Conservation (phyloP, 1,284 basidiomycete species). For the Hymenochaete sp. region DNA sequence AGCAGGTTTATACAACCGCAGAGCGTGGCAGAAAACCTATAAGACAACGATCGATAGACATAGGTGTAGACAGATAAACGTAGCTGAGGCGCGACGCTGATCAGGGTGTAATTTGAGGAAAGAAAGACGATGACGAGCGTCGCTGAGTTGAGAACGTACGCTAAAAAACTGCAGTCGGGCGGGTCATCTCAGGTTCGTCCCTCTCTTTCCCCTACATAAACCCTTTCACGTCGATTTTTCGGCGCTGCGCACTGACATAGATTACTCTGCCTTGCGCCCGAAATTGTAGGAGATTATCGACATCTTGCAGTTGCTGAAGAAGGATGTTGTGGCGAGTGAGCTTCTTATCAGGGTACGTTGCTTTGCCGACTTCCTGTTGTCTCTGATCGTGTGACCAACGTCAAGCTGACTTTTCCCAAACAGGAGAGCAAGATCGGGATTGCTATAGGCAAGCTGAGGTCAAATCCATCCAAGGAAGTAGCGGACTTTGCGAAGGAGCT, state of each 20-base stretch:
- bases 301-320: slow-evolving; percentile 69
- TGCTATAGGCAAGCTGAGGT: slow-evolving; percentile 85
- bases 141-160: slow-evolving; percentile 68
- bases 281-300: slow-evolving; percentile 65
- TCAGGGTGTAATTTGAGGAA: too few species aligned
- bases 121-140: slow-evolving; percentile 20
- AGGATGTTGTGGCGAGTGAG: slow-evolving; percentile 77
- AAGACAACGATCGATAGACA: too few species aligned
- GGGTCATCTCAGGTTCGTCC: slow-evolving; percentile 53
- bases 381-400: slow-evolving; percentile 8
- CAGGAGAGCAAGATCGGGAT: slow-evolving; percentile 89
- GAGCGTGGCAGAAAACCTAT: too few species aligned
- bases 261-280: slow-evolving; percentile 16
- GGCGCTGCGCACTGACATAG: slow-evolving; percentile 24
- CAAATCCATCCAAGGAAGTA: slow-evolving; percentile 64
- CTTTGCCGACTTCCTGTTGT: slow-evolving; percentile 23
- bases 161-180: slow-evolving; percentile 65
- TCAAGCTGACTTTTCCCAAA: slow-evolving; percentile 15
- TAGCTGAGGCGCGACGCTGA: too few species aligned
- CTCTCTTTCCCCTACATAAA: slow-evolving; percentile 32
- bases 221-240: slow-evolving; percentile 28
- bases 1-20: too few species aligned
- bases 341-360: slow-evolving; percentile 74
- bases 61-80: too few species aligned
- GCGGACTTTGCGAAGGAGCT: slow-evolving; percentile 85